These are phyloP conservation scores for Skeletonema marinoi DNA, from an alignment of 108 stramenopile genomes.

Conservation along the genomic window DNA sequence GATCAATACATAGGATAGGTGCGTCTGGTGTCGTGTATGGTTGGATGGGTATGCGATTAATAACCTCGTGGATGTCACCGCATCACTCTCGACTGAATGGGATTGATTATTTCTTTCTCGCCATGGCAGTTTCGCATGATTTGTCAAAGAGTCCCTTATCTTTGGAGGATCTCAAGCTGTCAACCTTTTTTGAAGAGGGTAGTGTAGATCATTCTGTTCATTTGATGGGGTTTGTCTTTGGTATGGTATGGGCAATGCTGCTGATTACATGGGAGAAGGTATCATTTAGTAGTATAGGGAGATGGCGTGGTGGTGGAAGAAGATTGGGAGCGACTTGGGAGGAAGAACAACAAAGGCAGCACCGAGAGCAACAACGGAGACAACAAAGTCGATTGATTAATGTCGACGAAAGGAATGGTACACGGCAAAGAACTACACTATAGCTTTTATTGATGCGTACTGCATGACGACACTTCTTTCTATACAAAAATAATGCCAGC, in stretches of 20 bases:
- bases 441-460: too few species aligned
- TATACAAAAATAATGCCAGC: constrained; percentile 7
- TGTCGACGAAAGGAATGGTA: neutral
- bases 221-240: constrained; percentile 20
- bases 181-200: constrained; percentile 32
- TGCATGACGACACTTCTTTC: neutral
- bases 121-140: constrained; percentile 36
- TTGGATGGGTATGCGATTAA: constrained; percentile 44
- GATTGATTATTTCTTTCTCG: constrained; percentile 33
- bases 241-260: constrained; percentile 21
- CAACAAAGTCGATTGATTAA: constrained; percentile 21
- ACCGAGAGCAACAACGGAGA: constrained; percentile 12
- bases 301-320: constrained; percentile 30
- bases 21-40: constrained; percentile 44
- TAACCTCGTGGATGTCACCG: constrained; percentile 29
- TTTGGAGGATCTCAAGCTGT: constrained; percentile 21
- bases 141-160: constrained; percentile 19
- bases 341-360: constrained; percentile 4
- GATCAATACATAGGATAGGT: constrained; percentile 29
- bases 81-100: constrained; percentile 34
- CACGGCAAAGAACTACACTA: neutral
- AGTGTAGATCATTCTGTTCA: constrained; percentile 36
- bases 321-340: constrained; percentile 37
- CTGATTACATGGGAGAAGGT: constrained; percentile 19
- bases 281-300: neutral